Base-by-base conservation (phyloP, 306 rosid genomes). In the Gastrolobium villosum region DNA sequence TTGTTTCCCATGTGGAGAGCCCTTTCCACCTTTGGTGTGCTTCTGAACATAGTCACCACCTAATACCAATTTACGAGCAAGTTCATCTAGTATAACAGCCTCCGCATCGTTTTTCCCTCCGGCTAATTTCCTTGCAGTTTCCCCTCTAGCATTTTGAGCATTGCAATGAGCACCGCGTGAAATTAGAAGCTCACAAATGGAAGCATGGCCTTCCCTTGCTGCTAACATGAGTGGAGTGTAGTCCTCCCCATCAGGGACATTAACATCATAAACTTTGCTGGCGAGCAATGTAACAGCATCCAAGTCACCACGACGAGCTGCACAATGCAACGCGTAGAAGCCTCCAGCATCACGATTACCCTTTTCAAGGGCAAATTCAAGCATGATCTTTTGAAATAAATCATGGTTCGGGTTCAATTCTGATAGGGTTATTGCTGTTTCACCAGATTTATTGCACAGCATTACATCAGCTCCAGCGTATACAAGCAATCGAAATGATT, bases 201-300 rank as follows among this genome's bases (percentile, higher is more conserved):
- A 59, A 6, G 89, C 91, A 69, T 90, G 88, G 75, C 97, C 93
- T 87, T 89, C 97, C 81, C 93, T 90, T 43, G 99, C 97, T 26
- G 99, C 99, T 75, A 90, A 59, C 97, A 94, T 92, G 76, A 94
- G 95, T 0, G 99, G 97, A 50, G 97, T 94, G 75, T 84, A 88
- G 70, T 90, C 92, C 46, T 94, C 97, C 20, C 91, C 90, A 34
- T 94, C 93, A 13, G 86, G 89, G 64, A 84, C 86, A 83, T 94
- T 92, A 32, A 92, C 89, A 66, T 94, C 99, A 31, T 89, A 94
- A 11, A 95, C 97, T 81, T 84, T 89, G 20, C 88, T 83, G 34
- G 95, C 78, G 65, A 94, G 90, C 75, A 92, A 73, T 72, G 86
- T 82, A 57, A 87, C 97, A 2, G 97, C 97, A 4, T 89, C 93